A percentile compares a stretch with the other conserved stretches of the same genome.
Evolutionary conservation across 2,329 filamentous ascomycete species (phyloP).

Genomic region (Beauveria medogensis): DNA sequence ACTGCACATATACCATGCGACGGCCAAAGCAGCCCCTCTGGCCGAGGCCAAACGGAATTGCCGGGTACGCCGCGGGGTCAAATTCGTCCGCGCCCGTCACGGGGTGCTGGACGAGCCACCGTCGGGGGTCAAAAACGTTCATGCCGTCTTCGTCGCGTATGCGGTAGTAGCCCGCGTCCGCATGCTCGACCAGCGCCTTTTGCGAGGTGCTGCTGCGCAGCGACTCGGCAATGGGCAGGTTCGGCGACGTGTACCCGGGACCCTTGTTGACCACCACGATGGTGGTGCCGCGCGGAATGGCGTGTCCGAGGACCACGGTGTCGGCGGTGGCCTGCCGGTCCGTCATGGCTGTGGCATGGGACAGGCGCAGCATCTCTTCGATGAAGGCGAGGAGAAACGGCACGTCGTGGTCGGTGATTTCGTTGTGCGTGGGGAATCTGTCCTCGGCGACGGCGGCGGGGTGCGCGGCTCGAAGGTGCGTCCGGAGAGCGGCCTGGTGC

Average conservation of each 20-base stretch:
- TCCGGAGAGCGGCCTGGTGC: conserved; percentile 16
- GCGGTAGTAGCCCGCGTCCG: conserved; percentile 4
- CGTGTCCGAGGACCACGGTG: conserved; percentile 20
- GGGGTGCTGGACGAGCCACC: conserved; percentile 10
- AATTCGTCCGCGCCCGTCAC: not conserved
- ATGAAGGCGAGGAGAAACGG: conserved; percentile 25
- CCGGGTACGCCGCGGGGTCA: conserved; percentile 1
- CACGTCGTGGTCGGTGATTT: conserved; percentile 17
- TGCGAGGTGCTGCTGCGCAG: conserved; percentile 4
- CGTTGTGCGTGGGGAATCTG: conserved; percentile 18
- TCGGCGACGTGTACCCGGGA: conserved; percentile 14
- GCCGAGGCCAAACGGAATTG: conserved; percentile 2
- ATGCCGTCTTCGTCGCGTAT: conserved; percentile 5
- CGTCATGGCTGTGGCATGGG: conserved; percentile 17
- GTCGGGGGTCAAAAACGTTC: conserved; percentile 9
- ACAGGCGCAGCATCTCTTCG: conserved; percentile 24
- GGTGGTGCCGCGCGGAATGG: conserved; percentile 21
- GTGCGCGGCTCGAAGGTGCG: conserved; percentile 14
- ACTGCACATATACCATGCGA: conserved; percentile 4
- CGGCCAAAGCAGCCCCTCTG: conserved; percentile 6
- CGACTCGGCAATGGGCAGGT: not conserved
- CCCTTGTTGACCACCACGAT: conserved; percentile 18
- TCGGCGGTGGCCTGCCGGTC: conserved; percentile 20
- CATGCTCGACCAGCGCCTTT: not conserved
- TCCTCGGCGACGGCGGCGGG: conserved; percentile 12